Base-by-base conservation (phyloP, 768 basidiomycete genomes). In the Pleurotus tuber-regium region DNA sequence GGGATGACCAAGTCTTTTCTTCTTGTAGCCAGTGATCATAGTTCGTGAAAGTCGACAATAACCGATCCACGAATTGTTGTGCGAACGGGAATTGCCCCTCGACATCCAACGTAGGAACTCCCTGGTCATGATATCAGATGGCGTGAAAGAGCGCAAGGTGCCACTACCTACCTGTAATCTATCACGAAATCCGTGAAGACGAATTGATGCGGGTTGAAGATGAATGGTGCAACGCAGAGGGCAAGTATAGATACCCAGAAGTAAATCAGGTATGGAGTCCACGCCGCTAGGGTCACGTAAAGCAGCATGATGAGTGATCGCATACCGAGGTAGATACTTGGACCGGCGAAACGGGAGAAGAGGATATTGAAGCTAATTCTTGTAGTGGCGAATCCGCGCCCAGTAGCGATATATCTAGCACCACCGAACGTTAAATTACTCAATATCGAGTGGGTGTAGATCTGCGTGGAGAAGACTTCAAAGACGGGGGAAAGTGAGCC, bases 121-220 rank as follows among this genome's bases (percentile, higher is more conserved):
- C 60, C 96, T 92, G 64, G 62, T 70, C 48, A 39, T 23, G 53
- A 40, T 48, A 47, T 54, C 3, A 55, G 21, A 18, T 21, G 31
- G 25, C n/a, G 14, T 8, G 51, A 30, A 31, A 36, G 12, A n/a
- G 48, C 10, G 14, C 9, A 36, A 39, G 19, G 26, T 14, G 2
- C 18, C 51, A 9, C 43, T 41, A 69, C 82, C 62, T 62, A 87
- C 88, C 89, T 78, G 62, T 93, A 93, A 70, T 99, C 97, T 64
- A 98, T 90, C 67, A 98, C 82, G 70, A 95, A 99, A 69, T 99
- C 97, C 31, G 93, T 83, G 68, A 94, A 88, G 16, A 91, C 90
- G 73, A 99, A 99, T 70, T 98, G 97, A 68, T 99, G 97, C n/a
- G 97, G 97, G 66, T 98, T 99, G 82, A 98, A 99, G 62, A 98